Base-by-base conservation (phyloP, 495 filamentous ascomycete genomes). In the Chaetomium tenue region DNA sequence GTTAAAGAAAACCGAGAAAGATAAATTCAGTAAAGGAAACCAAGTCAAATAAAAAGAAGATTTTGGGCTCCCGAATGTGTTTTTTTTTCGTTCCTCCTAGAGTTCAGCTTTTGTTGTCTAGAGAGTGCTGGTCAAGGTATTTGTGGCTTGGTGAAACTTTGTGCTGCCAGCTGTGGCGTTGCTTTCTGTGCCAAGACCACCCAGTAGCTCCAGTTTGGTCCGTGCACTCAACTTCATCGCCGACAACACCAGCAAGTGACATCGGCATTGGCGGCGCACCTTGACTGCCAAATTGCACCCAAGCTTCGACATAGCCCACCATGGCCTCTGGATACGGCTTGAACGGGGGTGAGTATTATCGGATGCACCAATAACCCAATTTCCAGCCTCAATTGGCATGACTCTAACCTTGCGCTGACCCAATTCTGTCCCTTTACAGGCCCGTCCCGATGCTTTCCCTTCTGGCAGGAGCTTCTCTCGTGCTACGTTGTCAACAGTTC, bases 381-480 rank as follows among this genome's bases (percentile, higher is more conserved):
- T 65, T 52, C 46, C 52, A 58, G 48, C 53, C 54, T 30, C 61
- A 58, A 46, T 22, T 26, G 40, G 28, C 56, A 55, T 60, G 64
- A 46, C 28, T 8, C 23, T 53, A 51, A 59, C 25, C 16, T 51
- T 39, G 39, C 48, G 25, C 64, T 63, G 51, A 63, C 60, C 22
- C 20, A 42, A 11, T 26, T 11, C 51, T 9, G 25, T 15, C 22
- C 18, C 18, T 40, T 30, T 28, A 15, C 76, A 96, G 93, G 91
- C 71, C 89, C 87, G 65, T 87, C 86, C 71, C 88, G 96, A 80
- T 99, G 94, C 87, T 98, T 95, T 79, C 90, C 91, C 75, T 99
- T 97, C 86, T 99, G 95, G 95, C 94, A 95, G 79, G 91, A 95
- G 72, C 80, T 92, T 60, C 87, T 95, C 66, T 89, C 89, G 69